Percentiles rank a stretch among this genome's conserved stretches.
Conservation (phyloP, 1,139 yeast species). For the Meyerozyma carpophila region DNA sequence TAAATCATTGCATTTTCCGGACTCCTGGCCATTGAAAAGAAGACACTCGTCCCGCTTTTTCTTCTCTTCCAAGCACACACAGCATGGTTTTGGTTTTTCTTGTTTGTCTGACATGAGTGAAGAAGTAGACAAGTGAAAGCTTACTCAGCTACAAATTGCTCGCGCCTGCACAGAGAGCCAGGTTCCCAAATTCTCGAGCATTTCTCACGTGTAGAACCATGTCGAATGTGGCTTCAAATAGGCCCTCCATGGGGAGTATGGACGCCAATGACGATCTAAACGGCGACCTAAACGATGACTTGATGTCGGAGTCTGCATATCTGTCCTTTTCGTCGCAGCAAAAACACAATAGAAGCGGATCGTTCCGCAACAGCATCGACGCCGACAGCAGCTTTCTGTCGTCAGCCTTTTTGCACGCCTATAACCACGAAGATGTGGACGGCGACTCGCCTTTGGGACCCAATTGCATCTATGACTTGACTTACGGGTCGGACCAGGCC, state of each 20-base stretch:
- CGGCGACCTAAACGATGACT: slow-evolving; percentile 38
- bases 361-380: slow-evolving; percentile 32
- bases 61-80: slow-evolving; percentile 89
- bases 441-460: slow-evolving; percentile 66
- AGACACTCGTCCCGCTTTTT: slow-evolving; percentile 82
- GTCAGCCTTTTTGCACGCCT: slow-evolving; percentile 24
- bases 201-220: slow-evolving; percentile 2
- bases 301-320: slow-evolving; percentile 26
- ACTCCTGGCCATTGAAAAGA: slow-evolving; percentile 74
- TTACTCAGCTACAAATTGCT: background rate
- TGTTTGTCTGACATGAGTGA: slow-evolving; percentile 43
- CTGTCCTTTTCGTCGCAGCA: slow-evolving; percentile 14
- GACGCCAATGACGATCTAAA: slow-evolving; percentile 18
- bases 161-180: background rate
- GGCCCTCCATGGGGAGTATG: background rate
- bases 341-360: slow-evolving; percentile 15
- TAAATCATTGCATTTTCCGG: slow-evolving; percentile 73
- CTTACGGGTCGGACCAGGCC: slow-evolving; percentile 52
- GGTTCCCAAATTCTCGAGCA: background rate
- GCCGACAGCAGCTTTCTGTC: slow-evolving; percentile 31
- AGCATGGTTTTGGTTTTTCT: slow-evolving; percentile 93
- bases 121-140: background rate
- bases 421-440: slow-evolving; percentile 10
- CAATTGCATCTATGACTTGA: slow-evolving; percentile 71
- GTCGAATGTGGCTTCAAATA: slow-evolving; percentile 7